These are phyloP conservation scores for Paraconiothyrium sp. DNA, from an alignment of 2,329 filamentous ascomycete genomes.

Conservation along the genomic window DNA sequence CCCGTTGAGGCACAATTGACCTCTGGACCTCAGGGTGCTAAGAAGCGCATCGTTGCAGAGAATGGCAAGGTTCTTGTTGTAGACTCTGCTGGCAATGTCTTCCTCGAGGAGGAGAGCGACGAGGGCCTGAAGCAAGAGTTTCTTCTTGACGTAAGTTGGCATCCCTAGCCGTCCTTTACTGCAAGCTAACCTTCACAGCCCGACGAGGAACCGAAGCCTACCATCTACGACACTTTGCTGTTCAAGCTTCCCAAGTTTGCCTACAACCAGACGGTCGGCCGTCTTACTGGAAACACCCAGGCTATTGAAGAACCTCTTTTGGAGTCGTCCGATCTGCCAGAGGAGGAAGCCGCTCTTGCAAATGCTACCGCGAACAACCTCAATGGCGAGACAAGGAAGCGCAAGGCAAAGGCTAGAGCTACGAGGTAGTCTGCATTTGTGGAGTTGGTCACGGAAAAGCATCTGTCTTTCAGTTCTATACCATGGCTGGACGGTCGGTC, in stretches of 20 bases:
- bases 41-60: conserved; percentile 89
- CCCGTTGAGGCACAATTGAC: conserved; percentile 62
- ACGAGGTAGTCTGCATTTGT: conserved; percentile 28
- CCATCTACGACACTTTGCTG: conserved; percentile 82
- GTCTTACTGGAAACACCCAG: conserved; percentile 51
- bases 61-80: conserved; percentile 96
- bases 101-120: conserved; percentile 89
- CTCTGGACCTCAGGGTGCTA: conserved; percentile 74
- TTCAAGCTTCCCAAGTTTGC: conserved; percentile 79
- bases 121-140: conserved; percentile 86
- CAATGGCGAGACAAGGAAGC: conserved; percentile 57
- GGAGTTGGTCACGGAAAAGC: conserved; percentile 6
- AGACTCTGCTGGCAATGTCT: conserved; percentile 90
- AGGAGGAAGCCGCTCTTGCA: conserved; percentile 53
- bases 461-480: conserved; percentile 12
- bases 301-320: conserved; percentile 48
- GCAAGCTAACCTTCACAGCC: conserved; percentile 61
- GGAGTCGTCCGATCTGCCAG: conserved; percentile 47
- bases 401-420: conserved; percentile 43
- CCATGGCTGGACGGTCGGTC: not conserved
- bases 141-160: conserved; percentile 81
- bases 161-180: not conserved
- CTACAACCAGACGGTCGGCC: conserved; percentile 64
- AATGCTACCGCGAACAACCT: conserved; percentile 55
- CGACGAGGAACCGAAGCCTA: conserved; percentile 80